Conservation (phyloP, 257 asterid genomes). For the Nicotiana sylvestris region DNA sequence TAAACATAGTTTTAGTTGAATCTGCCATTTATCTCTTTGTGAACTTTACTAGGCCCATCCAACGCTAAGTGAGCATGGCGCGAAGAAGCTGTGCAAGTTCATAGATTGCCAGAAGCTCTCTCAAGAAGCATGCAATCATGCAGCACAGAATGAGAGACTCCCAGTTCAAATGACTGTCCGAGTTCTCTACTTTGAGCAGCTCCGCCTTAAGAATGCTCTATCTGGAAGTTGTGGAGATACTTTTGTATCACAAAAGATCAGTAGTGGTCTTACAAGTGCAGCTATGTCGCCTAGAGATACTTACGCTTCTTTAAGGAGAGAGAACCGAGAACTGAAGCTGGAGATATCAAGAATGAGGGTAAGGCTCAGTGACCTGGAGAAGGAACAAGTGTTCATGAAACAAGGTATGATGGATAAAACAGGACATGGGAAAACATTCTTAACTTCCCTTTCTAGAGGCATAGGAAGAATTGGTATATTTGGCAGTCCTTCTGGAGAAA, state of each 20-base stretch:
- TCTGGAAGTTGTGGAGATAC: constrained; percentile 46
- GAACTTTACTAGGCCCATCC: constrained; percentile 43
- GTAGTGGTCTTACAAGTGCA: constrained; percentile 56
- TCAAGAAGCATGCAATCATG: constrained; percentile 65
- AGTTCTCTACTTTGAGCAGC: constrained; percentile 57
- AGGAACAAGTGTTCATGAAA: constrained; percentile 60
- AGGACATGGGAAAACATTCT: constrained; percentile 39
- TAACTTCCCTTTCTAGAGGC: constrained; percentile 62
- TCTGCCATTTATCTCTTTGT: not conserved
- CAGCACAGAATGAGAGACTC: constrained; percentile 62
- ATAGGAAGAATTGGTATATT: constrained; percentile 53
- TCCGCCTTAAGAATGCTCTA: constrained; percentile 45
- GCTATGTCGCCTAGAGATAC: constrained; percentile 59
- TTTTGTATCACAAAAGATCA: constrained; percentile 40
- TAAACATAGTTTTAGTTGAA: not conserved
- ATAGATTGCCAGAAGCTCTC: constrained; percentile 66
- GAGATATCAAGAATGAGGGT: constrained; percentile 68
- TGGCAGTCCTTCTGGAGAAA: constrained; percentile 33
- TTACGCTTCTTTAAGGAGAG: constrained; percentile 58
- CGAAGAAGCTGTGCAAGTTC: constrained; percentile 52
- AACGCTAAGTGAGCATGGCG: constrained; percentile 41
- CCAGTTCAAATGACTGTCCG: constrained; percentile 52
- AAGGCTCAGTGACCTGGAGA: constrained; percentile 61
- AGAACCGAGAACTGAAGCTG: constrained; percentile 57
- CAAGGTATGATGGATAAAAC: constrained; percentile 64